Evolutionary conservation across 139 green algal genomes (phyloP).

Genomic region (Coccomyxa sp.): DNA sequence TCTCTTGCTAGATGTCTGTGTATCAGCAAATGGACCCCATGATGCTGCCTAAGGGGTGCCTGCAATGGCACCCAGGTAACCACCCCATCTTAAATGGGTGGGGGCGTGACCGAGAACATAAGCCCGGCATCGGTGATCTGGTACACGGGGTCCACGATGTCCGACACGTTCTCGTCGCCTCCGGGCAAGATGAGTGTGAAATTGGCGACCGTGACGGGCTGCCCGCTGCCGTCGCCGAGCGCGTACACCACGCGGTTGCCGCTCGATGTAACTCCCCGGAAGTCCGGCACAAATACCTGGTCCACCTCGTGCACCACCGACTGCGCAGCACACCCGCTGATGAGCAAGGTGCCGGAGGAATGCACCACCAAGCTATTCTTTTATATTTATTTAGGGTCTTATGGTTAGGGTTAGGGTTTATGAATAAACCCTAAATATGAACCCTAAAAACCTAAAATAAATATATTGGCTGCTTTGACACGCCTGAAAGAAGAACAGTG

Average conservation of each 20-base stretch:
- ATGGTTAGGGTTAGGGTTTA: too few species aligned
- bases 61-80: too few species aligned
- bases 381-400: too few species aligned
- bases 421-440: too few species aligned
- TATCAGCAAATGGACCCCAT: too few species aligned
- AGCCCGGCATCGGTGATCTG: not conserved
- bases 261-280: not conserved
- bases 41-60: too few species aligned
- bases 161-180: not conserved
- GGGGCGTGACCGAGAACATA: not conserved
- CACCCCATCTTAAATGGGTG: too few species aligned
- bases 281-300: constrained; percentile 1
- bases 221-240: not conserved
- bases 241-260: not conserved
- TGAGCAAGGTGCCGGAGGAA: not conserved
- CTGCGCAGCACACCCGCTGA: not conserved
- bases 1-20: too few species aligned
- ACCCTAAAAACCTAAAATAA: too few species aligned
- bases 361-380: too few species aligned
- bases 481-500: too few species aligned
- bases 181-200: not conserved
- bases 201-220: not conserved
- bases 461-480: too few species aligned
- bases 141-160: not conserved
- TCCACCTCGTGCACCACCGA: constrained; percentile 1